These are phyloP conservation scores for Cardiospermum halicacabum DNA, from an alignment of 345 rosid genomes.

Conservation along the genomic window DNA sequence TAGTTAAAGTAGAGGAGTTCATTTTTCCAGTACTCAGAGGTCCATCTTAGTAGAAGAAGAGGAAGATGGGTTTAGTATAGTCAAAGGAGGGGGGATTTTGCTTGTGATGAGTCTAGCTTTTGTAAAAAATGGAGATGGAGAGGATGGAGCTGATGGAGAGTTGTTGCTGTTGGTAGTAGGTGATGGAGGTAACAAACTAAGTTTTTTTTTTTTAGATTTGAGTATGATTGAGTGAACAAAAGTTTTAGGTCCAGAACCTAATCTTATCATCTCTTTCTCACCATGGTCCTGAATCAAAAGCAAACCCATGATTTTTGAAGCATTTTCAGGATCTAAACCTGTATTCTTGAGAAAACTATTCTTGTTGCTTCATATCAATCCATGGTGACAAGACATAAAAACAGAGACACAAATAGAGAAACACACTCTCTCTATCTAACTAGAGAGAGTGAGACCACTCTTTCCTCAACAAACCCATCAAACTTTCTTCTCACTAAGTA, in stretches of 20 bases:
- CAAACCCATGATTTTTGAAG: constrained; percentile 91
- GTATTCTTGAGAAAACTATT: constrained; percentile 77
- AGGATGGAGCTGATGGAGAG: constrained; percentile 45
- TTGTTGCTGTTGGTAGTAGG: constrained; percentile 29
- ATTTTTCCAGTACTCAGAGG: constrained; percentile 33
- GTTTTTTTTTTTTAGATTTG: constrained; percentile 64
- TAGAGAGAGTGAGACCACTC: too few species aligned
- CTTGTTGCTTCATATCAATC: constrained; percentile 92
- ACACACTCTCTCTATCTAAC: not conserved
- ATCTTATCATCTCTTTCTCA: constrained; percentile 91
- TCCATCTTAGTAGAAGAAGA: constrained; percentile 36
- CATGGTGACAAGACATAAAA: too few species aligned
- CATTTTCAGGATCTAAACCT: constrained; percentile 76
- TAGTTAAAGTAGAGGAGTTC: constrained; percentile 66
- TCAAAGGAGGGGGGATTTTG: constrained; percentile 30
- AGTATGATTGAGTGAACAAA: constrained; percentile 65
- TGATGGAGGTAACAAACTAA: constrained; percentile 33
- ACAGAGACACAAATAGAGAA: too few species aligned
- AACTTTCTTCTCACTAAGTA: too few species aligned
- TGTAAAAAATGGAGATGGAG: constrained; percentile 35
- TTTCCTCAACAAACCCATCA: too few species aligned
- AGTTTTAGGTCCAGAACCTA: constrained; percentile 84
- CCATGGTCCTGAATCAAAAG: constrained; percentile 88
- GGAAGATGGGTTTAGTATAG: constrained; percentile 35
- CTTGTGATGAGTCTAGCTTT: not conserved